Percentiles rank a stretch among this genome's conserved stretches.
phyloP scores from a whole-genome alignment of 129 eudicot species.

The Tanacetum coccineum region DNA sequence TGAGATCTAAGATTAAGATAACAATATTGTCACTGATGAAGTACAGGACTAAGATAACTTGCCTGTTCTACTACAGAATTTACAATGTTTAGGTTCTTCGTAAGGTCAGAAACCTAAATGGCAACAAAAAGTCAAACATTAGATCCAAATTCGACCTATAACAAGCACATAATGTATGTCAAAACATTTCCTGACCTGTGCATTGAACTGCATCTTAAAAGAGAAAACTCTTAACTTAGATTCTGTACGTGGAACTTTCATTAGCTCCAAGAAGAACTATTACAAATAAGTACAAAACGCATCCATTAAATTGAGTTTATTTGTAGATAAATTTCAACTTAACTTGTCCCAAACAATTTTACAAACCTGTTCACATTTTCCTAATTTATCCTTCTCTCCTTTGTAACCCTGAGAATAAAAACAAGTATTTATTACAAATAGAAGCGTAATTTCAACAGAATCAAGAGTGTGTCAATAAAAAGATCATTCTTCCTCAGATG shows the following conservation, averaged over 20 bases:
- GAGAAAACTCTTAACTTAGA: conserved; percentile 53
- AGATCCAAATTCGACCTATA: conserved; percentile 1
- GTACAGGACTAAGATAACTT: conserved; percentile 15
- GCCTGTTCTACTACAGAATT: conserved; percentile 78
- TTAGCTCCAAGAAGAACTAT: no score
- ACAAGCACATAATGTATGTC: conserved; percentile 14
- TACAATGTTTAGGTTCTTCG: conserved; percentile 57
- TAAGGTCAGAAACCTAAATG: conserved; percentile 70
- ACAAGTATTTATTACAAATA: not conserved
- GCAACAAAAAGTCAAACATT: not conserved
- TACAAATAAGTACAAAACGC: no score
- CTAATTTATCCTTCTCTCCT: conserved; percentile 68
- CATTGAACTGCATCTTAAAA: conserved; percentile 60
- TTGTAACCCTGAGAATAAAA: conserved; percentile 57
- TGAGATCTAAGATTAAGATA: no score
- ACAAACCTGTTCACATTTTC: no score
- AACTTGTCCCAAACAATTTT: no score
- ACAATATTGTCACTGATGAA: no score
- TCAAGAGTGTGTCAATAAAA: not conserved
- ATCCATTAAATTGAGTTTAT: no score
- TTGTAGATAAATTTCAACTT: no score
- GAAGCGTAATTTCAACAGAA: no score
- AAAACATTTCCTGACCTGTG: conserved; percentile 51
- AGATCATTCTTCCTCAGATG: not conserved
- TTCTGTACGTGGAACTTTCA: no score